Base-by-base conservation (phyloP, 768 basidiomycete species). In the Naganishia vishniacii region DNA sequence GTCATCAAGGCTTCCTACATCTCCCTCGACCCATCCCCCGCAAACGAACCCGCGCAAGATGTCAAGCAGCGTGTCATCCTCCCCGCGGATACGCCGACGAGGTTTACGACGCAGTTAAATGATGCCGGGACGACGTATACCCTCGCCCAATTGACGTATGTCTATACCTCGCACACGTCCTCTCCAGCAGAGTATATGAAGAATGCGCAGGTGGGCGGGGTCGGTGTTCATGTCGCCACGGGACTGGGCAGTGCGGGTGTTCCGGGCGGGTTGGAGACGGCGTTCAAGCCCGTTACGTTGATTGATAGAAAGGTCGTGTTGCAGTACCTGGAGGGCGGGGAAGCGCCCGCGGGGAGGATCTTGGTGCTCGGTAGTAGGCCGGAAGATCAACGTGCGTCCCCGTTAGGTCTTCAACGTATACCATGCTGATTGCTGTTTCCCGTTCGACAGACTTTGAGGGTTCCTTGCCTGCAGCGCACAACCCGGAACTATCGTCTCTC, bases 171-270 rank as follows among this genome's bases (percentile, higher is more conserved):
- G 32, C 81, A 84, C 48, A 88, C 89, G 73, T 83, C 84, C 0
- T 81, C 84, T 0, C 84, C 85, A 31, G 88, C 87, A 16, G 90
- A 93, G 68, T 98, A 98, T 78, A 85, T 94, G 84, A 87, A 86
- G 73, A 86, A 88, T 70, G 86, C 87, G 3, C 40, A 32, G 1
- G 81, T 89, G 61, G 87, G 88, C 18, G 64, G 53, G 1, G 64
- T 56, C 4, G 65, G 65, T 6, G 65, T 45, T 2, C 32, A 34
- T 26, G 53, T 56, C 12, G 34, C 32, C 3, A 56, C 37, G 34
- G 53, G 53, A 12, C 23, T 56, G 11, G 53, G 53, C 3, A 37
- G 28, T 12, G 53, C 53, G 71, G 82, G 82, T 45, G 53, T 56
- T 2, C 53, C 53, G n/a, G 53, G 53, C 11, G 53, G 53, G 25